phyloP scores from a whole-genome alignment of 371 early-diverging fungal genomes.

The Mortierella sp. region DNA sequence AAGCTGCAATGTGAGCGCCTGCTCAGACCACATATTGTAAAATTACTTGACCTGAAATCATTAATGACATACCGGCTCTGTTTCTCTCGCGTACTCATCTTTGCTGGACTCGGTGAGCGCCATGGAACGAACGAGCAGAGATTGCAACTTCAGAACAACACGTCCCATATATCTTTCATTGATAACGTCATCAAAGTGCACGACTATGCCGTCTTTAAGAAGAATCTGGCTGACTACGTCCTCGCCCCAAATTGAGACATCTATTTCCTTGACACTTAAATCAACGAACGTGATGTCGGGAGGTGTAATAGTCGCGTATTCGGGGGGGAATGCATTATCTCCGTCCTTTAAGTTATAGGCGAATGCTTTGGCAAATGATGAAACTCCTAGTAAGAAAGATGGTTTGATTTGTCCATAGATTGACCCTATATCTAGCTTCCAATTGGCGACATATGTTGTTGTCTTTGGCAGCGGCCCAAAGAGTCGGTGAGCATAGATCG shows the following conservation, averaged over 20 bases:
- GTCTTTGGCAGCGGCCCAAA: slow-evolving; percentile 83
- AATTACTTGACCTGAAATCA: background rate
- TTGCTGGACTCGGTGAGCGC: slow-evolving; percentile 55
- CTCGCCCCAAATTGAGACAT: slow-evolving; percentile 75
- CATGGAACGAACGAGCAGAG: slow-evolving; percentile 66
- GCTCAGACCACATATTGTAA: background rate
- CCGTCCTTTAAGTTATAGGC: slow-evolving; percentile 77
- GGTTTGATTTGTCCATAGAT: slow-evolving; percentile 82
- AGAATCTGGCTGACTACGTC: slow-evolving; percentile 68
- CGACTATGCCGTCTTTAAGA: slow-evolving; percentile 67
- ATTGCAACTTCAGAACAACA: slow-evolving; percentile 72
- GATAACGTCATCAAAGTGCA: slow-evolving; percentile 78
- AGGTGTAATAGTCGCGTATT: slow-evolving; percentile 59
- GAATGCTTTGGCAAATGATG: slow-evolving; percentile 74
- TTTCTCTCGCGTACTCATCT: slow-evolving; percentile 19
- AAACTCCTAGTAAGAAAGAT: slow-evolving; percentile 69
- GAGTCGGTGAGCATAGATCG: slow-evolving; percentile 77
- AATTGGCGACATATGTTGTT: slow-evolving; percentile 79
- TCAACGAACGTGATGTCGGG: slow-evolving; percentile 81
- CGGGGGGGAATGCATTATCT: slow-evolving; percentile 77
- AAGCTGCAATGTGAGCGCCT: background rate
- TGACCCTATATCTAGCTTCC: slow-evolving; percentile 76
- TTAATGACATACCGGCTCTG: slow-evolving; percentile 30
- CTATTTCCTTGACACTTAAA: slow-evolving; percentile 67
- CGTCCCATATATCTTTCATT: slow-evolving; percentile 72